Conservation (phyloP, 805 yeast species). For the Lipomyces yamanashiensis region DNA sequence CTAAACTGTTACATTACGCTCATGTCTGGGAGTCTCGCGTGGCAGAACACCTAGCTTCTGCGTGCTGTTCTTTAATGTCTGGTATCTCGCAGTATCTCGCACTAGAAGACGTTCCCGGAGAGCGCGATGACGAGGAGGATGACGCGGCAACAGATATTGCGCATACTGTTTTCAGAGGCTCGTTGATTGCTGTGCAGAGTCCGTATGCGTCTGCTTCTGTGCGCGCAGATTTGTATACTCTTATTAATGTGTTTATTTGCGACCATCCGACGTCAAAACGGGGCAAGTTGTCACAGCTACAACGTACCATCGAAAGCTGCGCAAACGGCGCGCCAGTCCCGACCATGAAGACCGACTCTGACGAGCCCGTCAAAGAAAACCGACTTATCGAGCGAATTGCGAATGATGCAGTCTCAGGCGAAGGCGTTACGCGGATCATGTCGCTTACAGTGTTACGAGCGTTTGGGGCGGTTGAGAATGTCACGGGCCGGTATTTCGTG, state of each 20-base stretch:
- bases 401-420: conserved; percentile 79
- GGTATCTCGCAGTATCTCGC: conserved; percentile 25
- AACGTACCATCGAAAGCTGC: conserved; percentile 26
- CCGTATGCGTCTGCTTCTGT: conserved; percentile 69
- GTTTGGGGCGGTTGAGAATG: conserved; percentile 58
- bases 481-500: conserved; percentile 59
- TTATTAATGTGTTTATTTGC: conserved; percentile 30
- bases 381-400: conserved; percentile 56
- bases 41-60: conserved; percentile 37
- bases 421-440: conserved; percentile 74
- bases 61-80: conserved; percentile 24
- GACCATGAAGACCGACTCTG: not conserved
- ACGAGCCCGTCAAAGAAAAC: conserved; percentile 18
- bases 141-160: conserved; percentile 55
- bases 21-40: conserved; percentile 42
- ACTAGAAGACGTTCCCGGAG: conserved; percentile 24
- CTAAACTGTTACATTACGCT: conserved; percentile 75
- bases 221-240: conserved; percentile 77
- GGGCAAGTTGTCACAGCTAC: conserved; percentile 25
- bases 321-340: conserved; percentile 8
- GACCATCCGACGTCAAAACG: conserved; percentile 24
- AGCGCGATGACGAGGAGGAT: conserved; percentile 38
- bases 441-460: conserved; percentile 77
- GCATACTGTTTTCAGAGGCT: conserved; percentile 71
- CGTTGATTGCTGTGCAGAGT: conserved; percentile 72